phyloP scores from a whole-genome alignment of 2,329 filamentous ascomycete species.

The Sporothrix sp. region DNA sequence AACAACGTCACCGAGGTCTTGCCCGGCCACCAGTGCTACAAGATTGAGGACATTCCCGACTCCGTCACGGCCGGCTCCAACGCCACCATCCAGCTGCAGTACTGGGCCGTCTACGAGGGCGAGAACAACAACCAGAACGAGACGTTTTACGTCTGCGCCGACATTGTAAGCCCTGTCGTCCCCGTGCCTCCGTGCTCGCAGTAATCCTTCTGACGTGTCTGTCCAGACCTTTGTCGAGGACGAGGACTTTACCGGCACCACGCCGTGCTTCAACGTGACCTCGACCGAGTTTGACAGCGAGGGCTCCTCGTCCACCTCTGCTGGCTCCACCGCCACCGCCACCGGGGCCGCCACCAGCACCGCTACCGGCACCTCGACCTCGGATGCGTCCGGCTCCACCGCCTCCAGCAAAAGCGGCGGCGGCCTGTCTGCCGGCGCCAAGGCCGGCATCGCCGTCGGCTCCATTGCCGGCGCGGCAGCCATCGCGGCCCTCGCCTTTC shows the following conservation, averaged over 20 bases:
- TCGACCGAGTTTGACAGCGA: constrained; percentile 14
- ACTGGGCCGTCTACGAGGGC: constrained; percentile 24
- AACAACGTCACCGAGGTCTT: constrained; percentile 23
- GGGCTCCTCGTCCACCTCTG: not conserved
- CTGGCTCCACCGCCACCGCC: not conserved
- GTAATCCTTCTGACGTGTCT: too few species aligned
- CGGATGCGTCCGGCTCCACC: not conserved
- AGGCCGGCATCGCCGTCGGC: constrained; percentile 30
- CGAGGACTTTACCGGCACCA: constrained; percentile 21
- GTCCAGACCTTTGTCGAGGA: constrained; percentile 14
- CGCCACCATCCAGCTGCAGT: constrained; percentile 30
- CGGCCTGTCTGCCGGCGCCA: constrained; percentile 27
- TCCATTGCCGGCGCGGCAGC: constrained; percentile 21
- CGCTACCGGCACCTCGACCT: not conserved
- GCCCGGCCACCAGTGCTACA: constrained; percentile 31
- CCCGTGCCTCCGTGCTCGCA: too few species aligned
- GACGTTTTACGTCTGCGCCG: constrained; percentile 30
- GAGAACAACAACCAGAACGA: constrained; percentile 23
- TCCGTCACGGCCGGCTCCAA: constrained; percentile 24
- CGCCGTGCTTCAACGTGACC: constrained; percentile 32
- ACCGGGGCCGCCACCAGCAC: not conserved
- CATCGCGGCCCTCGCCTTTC: not conserved
- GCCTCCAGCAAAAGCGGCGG: not conserved
- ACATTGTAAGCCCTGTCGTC: too few species aligned
- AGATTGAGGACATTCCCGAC: constrained; percentile 21